phyloP scores from a whole-genome alignment of 2,329 filamentous ascomycete species.

The Aspergillus sp. region DNA sequence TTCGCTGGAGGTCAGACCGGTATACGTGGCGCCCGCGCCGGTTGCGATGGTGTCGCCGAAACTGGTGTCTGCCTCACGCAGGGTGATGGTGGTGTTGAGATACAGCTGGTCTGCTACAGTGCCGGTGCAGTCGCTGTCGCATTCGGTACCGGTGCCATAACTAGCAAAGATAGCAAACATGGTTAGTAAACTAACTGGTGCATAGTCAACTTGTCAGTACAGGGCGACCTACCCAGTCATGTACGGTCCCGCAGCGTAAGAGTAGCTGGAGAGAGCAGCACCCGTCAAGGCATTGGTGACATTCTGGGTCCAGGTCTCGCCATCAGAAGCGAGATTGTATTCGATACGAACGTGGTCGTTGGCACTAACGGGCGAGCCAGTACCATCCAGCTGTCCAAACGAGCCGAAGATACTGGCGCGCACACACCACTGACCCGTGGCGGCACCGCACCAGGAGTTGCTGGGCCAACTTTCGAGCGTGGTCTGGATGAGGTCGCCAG shows the following conservation, averaged over 20 bases:
- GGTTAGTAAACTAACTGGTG: neutral
- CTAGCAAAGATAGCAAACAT: constrained; percentile 5
- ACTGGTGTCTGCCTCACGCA: constrained; percentile 33
- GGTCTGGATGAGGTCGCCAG: constrained; percentile 47
- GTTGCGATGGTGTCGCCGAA: constrained; percentile 29
- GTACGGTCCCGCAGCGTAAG: constrained; percentile 37
- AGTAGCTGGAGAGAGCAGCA: constrained; percentile 37
- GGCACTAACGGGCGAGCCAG: constrained; percentile 21
- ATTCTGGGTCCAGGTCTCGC: constrained; percentile 36
- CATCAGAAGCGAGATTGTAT: constrained; percentile 27
- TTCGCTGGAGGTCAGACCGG: constrained; percentile 34
- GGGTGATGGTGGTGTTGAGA: constrained; percentile 43
- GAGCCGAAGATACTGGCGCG: constrained; percentile 45
- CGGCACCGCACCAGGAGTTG: constrained; percentile 47
- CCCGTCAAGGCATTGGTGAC: constrained; percentile 43
- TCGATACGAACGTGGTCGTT: constrained; percentile 37
- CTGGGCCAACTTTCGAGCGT: constrained; percentile 46
- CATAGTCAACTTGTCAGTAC: no score
- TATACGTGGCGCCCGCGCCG: constrained; percentile 38
- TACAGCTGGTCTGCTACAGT: constrained; percentile 45
- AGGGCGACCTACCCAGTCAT: constrained; percentile 34
- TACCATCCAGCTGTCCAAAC: constrained; percentile 44
- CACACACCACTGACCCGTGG: constrained; percentile 45
- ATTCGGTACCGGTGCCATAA: constrained; percentile 47
- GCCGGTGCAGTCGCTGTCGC: constrained; percentile 40